Evolutionary conservation across 1,139 yeast genomes (phyloP).

Genomic region (Yamadazyma kanchanaburiensis): DNA sequence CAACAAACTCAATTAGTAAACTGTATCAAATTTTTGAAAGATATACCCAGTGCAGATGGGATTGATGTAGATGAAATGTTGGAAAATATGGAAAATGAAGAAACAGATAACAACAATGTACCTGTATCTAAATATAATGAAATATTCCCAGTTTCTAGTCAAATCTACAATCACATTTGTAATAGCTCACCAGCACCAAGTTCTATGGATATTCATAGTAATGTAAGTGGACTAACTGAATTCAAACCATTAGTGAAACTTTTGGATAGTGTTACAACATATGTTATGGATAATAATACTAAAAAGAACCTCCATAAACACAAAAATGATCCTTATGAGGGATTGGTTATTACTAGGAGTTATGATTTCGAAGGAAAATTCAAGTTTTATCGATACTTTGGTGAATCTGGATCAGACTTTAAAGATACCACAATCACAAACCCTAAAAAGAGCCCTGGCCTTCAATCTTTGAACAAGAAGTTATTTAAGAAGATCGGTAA

Average conservation of each 20-base stretch:
- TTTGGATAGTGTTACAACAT: slow-evolving; percentile 45
- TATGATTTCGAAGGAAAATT: slow-evolving; percentile 72
- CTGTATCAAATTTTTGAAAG: slow-evolving; percentile 59
- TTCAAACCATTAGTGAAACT: slow-evolving; percentile 47
- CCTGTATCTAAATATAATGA: slow-evolving; percentile 37
- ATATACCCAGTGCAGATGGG: slow-evolving; percentile 34
- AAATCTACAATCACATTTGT: slow-evolving; percentile 49
- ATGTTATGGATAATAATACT: slow-evolving; percentile 21
- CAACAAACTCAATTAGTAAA: slow-evolving; percentile 49
- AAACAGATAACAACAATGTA: slow-evolving; percentile 15
- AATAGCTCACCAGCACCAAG: slow-evolving; percentile 50
- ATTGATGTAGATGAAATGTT: slow-evolving; percentile 21
- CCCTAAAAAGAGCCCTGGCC: slow-evolving; percentile 1
- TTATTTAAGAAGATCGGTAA: slow-evolving; percentile 22
- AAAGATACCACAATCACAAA: slow-evolving; percentile 2
- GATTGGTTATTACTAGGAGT: slow-evolving; percentile 49
- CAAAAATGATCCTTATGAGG: slow-evolving; percentile 19
- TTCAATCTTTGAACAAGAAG: slow-evolving; percentile 19
- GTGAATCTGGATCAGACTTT: slow-evolving; percentile 6
- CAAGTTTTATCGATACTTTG: slow-evolving; percentile 68
- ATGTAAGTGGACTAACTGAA: slow-evolving; percentile 53
- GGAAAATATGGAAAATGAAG: slow-evolving; percentile 14
- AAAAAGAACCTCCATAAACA: slow-evolving; percentile 20
- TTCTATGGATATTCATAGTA: slow-evolving; percentile 48
- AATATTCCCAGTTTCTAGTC: slow-evolving; percentile 61